Percentiles rank a stretch among this genome's conserved stretches.
phyloP scores from a whole-genome alignment of 2,329 filamentous ascomycete genomes.

The Colletotrichum chlorophyti region DNA sequence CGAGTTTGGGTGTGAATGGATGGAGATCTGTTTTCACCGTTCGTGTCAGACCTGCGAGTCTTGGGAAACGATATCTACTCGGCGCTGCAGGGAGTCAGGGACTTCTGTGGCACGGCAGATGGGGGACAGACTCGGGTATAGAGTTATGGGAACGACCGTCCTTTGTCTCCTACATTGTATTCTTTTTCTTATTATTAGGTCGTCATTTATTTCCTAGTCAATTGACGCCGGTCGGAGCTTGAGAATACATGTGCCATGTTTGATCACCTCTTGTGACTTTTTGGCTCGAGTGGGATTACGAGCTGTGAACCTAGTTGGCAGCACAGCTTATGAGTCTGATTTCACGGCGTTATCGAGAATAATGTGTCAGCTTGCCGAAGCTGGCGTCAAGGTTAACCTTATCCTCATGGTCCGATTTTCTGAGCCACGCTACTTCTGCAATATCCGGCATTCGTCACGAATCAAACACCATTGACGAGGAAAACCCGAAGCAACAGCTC shows the following conservation, averaged over 20 bases:
- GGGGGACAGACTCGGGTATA: constrained; percentile 26
- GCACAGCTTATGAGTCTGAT: no score
- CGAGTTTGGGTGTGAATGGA: no score
- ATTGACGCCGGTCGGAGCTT: constrained; percentile 27
- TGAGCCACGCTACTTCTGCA: no score
- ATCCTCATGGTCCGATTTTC: no score
- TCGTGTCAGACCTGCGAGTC: constrained; percentile 21
- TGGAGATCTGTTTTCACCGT: neutral
- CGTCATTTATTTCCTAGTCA: constrained; percentile 21
- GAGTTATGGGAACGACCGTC: constrained; percentile 26
- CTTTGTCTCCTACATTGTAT: constrained; percentile 22
- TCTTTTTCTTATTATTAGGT: constrained; percentile 18
- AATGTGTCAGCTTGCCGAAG: no score
- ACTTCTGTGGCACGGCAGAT: constrained; percentile 7
- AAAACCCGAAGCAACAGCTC: neutral
- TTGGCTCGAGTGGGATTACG: no score
- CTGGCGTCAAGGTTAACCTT: no score
- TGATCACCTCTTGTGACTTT: no score
- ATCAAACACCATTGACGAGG: constrained; percentile 1
- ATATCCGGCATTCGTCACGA: no score
- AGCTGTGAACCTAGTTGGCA: no score
- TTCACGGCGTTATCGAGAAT: no score
- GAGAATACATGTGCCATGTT: neutral
- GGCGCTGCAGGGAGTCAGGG: constrained; percentile 19
- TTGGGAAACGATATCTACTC: constrained; percentile 1